phyloP scores from a whole-genome alignment of 176 grass and related monocot species.

The Alloteropsis semialata region DNA sequence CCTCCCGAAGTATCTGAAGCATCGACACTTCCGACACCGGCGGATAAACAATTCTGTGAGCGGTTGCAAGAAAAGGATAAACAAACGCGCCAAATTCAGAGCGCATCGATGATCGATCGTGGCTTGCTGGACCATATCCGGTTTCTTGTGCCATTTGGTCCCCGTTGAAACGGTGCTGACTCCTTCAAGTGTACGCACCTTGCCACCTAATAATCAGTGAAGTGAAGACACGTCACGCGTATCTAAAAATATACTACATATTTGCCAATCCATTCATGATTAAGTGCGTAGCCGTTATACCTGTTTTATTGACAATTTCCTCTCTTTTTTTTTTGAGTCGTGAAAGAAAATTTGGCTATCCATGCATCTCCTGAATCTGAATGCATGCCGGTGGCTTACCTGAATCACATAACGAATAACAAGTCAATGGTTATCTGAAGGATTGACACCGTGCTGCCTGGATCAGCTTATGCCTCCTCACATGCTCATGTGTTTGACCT shows the following conservation, averaged over 20 bases:
- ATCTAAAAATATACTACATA: too few species aligned
- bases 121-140: not conserved
- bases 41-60: not conserved
- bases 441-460: not conserved
- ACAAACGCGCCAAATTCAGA: not conserved
- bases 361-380: not conserved
- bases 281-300: too few species aligned
- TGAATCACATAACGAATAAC: not conserved
- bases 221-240: too few species aligned
- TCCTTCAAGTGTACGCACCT: not conserved
- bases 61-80: not conserved
- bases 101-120: not conserved
- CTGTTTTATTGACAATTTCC: too few species aligned
- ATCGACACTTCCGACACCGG: not conserved
- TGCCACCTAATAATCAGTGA: not conserved
- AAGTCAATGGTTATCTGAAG: not conserved
- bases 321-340: not conserved
- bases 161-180: conserved; percentile 12
- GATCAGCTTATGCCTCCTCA: not conserved
- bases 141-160: conserved; percentile 20
- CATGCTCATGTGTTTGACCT: not conserved
- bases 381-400: not conserved
- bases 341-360: not conserved
- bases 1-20: not conserved
- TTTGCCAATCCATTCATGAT: too few species aligned